Evolutionary conservation across 106 monocot species (phyloP), one percentile per base, ranked within the genome.

Genomic region (Allium fistulosum): DNA sequence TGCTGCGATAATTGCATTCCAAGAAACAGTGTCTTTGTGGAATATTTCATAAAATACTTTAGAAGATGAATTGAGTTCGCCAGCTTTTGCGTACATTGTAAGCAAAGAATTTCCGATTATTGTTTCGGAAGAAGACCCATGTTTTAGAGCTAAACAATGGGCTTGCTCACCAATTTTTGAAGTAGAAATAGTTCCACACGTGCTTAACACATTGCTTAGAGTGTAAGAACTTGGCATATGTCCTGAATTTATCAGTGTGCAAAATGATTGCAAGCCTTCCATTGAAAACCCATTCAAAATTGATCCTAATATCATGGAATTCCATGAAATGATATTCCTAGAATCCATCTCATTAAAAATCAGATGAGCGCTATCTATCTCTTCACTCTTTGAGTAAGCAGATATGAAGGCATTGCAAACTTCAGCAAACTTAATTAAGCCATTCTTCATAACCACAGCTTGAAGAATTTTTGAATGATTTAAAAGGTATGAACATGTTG

Each of bases 1-100:
- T 57, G 73, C 84, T 63, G 80, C 76, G 6, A 76, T 72, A 57
- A 80, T 73, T 5, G 80, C 61, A 76, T 84, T 84, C 76, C 80
- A 84, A 37, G 83, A 73, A 22, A 84, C 55, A 48, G 61, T 11
- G 59, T 76, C 63, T 76, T 26, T 72, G 57, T 48, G 48, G 10
- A n/a, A 6, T 67, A 79, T 79, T 11, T 47, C 28, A 28, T 48
- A 7, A 46, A 84, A 84, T 51, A 84, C 76, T 72, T 62, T 69
- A 13, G 15, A 60, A 70, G 73, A 79, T 37, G 12, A 79, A 66
- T 48, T 60, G 45, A 76, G 50, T 0, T 63, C 72, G n/a, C 84
- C 84, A 67, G 69, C 76, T 72, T 84, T 84, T 10, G 74, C 72
- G 16, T 84, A 84, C 84, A 80, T 73, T 58, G 73, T 65, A 4